phyloP scores from a whole-genome alignment of 140 eudicot genomes.

The Cichorium intybus region DNA sequence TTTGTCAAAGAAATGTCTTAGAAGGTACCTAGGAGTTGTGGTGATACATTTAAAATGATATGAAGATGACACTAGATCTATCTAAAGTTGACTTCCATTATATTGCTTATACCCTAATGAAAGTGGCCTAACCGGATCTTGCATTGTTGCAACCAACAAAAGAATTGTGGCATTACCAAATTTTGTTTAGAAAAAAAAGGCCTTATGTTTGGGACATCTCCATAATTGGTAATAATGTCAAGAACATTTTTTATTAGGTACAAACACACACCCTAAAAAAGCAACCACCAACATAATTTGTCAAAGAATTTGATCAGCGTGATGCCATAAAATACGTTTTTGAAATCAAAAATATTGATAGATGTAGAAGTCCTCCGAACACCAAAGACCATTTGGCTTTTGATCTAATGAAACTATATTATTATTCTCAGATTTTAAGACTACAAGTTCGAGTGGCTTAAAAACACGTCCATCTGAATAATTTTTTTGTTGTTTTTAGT shows the following conservation, averaged over 20 bases:
- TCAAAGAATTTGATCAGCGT: background rate
- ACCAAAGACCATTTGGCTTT: too few relatives aligned
- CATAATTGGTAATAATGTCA: constrained; percentile 26
- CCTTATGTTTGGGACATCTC: constrained; percentile 13
- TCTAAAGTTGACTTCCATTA: constrained; percentile 31
- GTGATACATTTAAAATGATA: constrained; percentile 25
- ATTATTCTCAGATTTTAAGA: too few relatives aligned
- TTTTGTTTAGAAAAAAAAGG: constrained; percentile 4
- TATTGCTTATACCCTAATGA: constrained; percentile 40
- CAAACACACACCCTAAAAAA: constrained; percentile 15
- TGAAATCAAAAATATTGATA: too few relatives aligned
- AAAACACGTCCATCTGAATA: too few relatives aligned
- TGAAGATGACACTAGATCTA: constrained; percentile 38
- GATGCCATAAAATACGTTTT: background rate
- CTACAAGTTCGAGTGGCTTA: too few relatives aligned
- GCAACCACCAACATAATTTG: background rate
- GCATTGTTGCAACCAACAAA: constrained; percentile 30
- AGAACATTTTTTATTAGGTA: constrained; percentile 25
- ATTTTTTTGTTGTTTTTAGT: too few relatives aligned
- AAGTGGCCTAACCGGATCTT: constrained; percentile 32
- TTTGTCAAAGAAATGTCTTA: constrained; percentile 23
- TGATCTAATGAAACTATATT: too few relatives aligned
- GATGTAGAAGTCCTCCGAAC: too few relatives aligned
- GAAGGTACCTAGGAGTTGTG: constrained; percentile 23
- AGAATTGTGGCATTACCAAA: constrained; percentile 17